phyloP scores from a whole-genome alignment of 192 early-diverging fungal genomes.

The Backusella morwellensis region DNA sequence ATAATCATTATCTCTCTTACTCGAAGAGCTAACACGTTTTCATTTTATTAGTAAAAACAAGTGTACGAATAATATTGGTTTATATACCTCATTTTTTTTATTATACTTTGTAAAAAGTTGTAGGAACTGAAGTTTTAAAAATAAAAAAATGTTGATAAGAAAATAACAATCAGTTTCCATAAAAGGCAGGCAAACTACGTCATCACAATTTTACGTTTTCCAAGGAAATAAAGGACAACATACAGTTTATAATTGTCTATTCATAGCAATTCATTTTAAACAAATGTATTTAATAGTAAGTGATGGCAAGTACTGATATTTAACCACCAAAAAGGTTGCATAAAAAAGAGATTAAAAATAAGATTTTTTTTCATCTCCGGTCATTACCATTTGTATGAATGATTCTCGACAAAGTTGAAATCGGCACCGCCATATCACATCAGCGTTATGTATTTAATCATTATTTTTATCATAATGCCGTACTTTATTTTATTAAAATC shows the following conservation, averaged over 20 bases:
- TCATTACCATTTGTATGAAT: neutral
- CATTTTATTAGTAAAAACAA: neutral
- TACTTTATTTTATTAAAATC: neutral
- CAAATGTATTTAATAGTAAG: neutral
- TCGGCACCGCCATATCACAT: neutral
- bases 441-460: neutral
- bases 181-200: neutral
- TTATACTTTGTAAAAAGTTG: neutral
- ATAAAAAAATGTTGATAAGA: neutral
- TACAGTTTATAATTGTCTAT: neutral
- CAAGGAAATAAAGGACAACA: neutral
- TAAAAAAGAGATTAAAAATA: neutral
- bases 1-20: conserved; percentile 18
- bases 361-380: neutral
- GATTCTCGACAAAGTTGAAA: neutral
- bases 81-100: neutral
- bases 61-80: neutral
- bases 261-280: neutral
- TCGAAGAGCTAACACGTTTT: conserved; percentile 4
- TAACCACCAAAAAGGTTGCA: neutral
- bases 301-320: neutral
- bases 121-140: neutral
- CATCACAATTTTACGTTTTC: neutral
- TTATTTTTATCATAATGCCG: neutral
- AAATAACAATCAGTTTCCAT: neutral